Base-by-base conservation (phyloP, 129 eudicot genomes). In the Silybum marianum region DNA sequence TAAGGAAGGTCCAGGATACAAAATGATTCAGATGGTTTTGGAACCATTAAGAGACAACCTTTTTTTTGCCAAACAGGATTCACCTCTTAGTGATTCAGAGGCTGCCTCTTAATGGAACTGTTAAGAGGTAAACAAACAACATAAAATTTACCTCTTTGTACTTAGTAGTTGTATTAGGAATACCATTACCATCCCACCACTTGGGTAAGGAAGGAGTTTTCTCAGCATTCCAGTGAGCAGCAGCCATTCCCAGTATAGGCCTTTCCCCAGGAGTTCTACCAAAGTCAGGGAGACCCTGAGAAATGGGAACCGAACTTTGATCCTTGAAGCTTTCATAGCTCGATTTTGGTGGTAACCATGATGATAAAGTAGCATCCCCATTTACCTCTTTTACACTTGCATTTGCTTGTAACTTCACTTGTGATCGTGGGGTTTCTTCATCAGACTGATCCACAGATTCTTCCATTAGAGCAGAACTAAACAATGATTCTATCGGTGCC, bases 101-200 rank as follows among this genome's bases (percentile, higher is more conserved):
- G n/a, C n/a, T n/a, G n/a, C n/a, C n/a, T n/a, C n/a, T n/a, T n/a
- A n/a, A n/a, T n/a, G n/a, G n/a, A n/a, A n/a, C n/a, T n/a, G n/a
- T n/a, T n/a, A n/a, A n/a, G n/a, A n/a, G n/a, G n/a, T n/a, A n/a
- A n/a, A n/a, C n/a, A n/a, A n/a, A n/a, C n/a, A n/a, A n/a, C n/a
- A n/a, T n/a, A 80, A n/a, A 72, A 22, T 32, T 24, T 46, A 89
- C 99, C 99, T 92, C 97, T 84, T 91, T 90, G 85, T 95, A 95
- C 78, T 95, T 95, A 22, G 79, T 88, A 40, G 97, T 95, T 75
- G 99, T 86, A 82, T 92, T 92, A 7, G 96, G 98, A 68, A 92
- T 95, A 39, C 97, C 97, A 78, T 92, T 90, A 16, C 86, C 97
- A 87, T 83, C 91, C 92, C 92, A 90, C 83, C 80, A 84, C 82